Percentiles rank a stretch among this genome's conserved stretches.
These are phyloP conservation scores for Sporothrix phasma DNA, from an alignment of 2,329 filamentous ascomycete genomes.

Conservation along the genomic window DNA sequence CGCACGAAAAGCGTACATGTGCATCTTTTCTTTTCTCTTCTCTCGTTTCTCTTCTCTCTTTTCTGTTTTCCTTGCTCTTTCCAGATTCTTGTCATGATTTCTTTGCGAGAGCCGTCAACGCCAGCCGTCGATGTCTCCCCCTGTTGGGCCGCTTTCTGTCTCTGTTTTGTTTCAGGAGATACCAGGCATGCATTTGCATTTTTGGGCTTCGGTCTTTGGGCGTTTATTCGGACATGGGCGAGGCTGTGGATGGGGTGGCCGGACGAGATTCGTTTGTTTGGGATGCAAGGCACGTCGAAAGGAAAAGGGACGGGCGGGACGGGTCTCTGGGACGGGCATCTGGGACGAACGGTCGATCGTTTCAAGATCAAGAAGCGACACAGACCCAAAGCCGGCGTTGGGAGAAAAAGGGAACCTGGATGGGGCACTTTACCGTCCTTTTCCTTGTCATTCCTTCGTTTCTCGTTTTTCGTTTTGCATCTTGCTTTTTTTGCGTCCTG, in stretches of 20 bases:
- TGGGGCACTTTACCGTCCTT: too few species aligned
- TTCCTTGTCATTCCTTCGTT: not conserved
- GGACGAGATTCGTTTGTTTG: too few species aligned
- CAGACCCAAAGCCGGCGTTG: not conserved
- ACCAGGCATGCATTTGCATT: slow-evolving; percentile 1
- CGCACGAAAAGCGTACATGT: not conserved
- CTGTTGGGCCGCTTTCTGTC: not conserved
- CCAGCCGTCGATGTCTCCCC: too few species aligned
- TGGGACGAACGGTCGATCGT: not conserved
- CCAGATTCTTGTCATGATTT: not conserved
- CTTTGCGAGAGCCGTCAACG: too few species aligned
- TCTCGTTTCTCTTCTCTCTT: not conserved
- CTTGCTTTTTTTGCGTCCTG: not conserved
- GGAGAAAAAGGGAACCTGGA: not conserved
- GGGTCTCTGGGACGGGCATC: not conserved
- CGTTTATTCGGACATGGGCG: not conserved
- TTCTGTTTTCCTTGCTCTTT: not conserved
- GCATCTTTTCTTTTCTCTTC: not conserved
- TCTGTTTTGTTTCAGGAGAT: not conserved
- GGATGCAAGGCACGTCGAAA: too few species aligned
- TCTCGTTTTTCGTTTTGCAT: too few species aligned
- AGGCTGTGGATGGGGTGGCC: not conserved
- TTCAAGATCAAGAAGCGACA: not conserved
- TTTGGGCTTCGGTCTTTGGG: too few species aligned
- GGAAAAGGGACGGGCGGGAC: too few species aligned